Evolutionary conservation across 2,329 filamentous ascomycete species (phyloP).

Genomic region (Chaetomium sp.): DNA sequence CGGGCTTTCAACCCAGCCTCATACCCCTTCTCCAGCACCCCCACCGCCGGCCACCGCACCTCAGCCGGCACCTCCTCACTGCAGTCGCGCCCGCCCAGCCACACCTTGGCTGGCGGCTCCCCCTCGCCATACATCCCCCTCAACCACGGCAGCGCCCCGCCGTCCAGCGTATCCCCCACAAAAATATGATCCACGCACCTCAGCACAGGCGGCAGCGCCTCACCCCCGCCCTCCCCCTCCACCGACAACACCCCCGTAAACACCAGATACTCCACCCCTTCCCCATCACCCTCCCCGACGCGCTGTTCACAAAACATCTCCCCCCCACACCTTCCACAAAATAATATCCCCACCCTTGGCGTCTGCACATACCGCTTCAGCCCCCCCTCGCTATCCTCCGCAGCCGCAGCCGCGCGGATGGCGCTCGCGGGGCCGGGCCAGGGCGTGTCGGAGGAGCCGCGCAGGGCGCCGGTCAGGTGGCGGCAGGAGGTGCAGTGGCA

Average conservation of each 20-base stretch:
- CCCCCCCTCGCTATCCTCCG: constrained; percentile 26
- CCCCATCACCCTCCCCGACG: constrained; percentile 11
- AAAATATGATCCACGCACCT: constrained; percentile 46
- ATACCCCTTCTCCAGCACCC: constrained; percentile 16
- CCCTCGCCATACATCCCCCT: constrained; percentile 41
- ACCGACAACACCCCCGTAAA: constrained; percentile 43
- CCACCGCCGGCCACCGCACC: constrained; percentile 38
- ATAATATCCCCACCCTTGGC: constrained; percentile 40
- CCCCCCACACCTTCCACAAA: constrained; percentile 49
- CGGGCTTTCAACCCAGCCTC: constrained; percentile 27
- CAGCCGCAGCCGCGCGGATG: constrained; percentile 29
- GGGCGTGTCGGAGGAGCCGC: constrained; percentile 37
- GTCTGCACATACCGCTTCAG: constrained; percentile 46
- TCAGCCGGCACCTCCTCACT: constrained; percentile 37
- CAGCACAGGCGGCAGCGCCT: constrained; percentile 35
- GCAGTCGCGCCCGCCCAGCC: constrained; percentile 23
- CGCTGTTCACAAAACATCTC: constrained; percentile 47
- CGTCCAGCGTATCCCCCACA: constrained; percentile 54
- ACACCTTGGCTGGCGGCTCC: constrained; percentile 37
- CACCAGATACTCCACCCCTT: constrained; percentile 37
- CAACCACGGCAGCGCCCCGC: constrained; percentile 53
- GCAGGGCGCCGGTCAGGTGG: constrained; percentile 48
- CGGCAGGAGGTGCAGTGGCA: constrained; percentile 57
- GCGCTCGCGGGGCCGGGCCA: constrained; percentile 44
- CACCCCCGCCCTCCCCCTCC: constrained; percentile 35